Evolutionary conservation across 1,284 basidiomycete genomes (phyloP), one percentile per base, ranked within the genome.

Genomic region (Ustilago sp.): DNA sequence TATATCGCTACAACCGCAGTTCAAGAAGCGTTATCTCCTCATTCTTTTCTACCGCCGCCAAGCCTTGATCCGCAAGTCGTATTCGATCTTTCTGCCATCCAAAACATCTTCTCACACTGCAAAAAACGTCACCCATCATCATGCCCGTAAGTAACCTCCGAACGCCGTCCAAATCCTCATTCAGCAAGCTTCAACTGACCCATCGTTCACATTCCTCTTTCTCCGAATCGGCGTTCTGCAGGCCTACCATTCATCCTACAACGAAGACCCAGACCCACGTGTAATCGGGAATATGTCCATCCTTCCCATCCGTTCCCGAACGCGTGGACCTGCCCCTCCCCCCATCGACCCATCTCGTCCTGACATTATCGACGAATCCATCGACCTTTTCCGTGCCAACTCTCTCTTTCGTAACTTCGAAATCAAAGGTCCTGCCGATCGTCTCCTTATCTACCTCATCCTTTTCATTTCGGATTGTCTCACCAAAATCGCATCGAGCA

Each of bases 341-440:
- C 86, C 88, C 39, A 94, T 93, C 78, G 93, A 96, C 86, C 89
- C 91, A 0, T 90, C 90, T 12, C 89, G 91, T 73, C 90, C 91
- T 47, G 97, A 99, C 87, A 95, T 99, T 81, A 90, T 99, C 79
- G 95, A 98, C 87, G 97, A 99, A 88, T 92, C 94, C 4, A 89
- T 99, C 61, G 94, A 98, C 88, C 91, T 99, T 66, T 99, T 99
- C 89, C 93, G 97, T 58, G 95, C 97, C 85, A 99, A 99, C 88
- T 97, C 95, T 53, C 92, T 99, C 73, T 99, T 99, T 88, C 93
- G 97, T 85, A 99, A 99, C 89, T 99, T 99, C 86, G 97, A 99
- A 89, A 99, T 99, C 91, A 98, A 98, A 88, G 84, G 97, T 32
- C 92, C 94, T 59, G 96, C 95, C 54, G 97, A 99, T 89, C 92